phyloP scores from a whole-genome alignment of 1,284 basidiomycete species.

The Sporisorium reilianum region DNA sequence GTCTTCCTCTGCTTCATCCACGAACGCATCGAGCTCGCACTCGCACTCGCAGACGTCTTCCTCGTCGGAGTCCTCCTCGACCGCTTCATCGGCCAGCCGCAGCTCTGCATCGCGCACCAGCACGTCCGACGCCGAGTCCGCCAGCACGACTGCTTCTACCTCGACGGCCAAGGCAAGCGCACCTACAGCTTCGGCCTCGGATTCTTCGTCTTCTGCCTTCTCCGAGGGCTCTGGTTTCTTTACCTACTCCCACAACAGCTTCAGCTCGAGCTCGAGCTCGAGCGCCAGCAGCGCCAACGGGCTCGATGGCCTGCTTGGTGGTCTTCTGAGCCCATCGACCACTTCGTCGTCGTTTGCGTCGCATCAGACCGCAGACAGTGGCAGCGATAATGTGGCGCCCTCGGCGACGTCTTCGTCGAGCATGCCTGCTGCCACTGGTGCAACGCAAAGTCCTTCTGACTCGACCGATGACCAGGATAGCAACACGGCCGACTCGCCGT shows the following conservation, averaged over 20 bases:
- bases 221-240: neutral
- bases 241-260: neutral
- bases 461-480: slow-evolving; percentile 5
- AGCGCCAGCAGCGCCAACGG: neutral
- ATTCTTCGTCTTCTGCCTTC: neutral
- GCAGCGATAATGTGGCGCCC: neutral
- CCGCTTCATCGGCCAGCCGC: neutral
- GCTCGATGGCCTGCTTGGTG: slow-evolving; percentile 3
- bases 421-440: slow-evolving; percentile 2
- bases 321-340: slow-evolving; percentile 2
- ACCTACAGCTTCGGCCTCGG: neutral
- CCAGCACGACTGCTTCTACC: neutral
- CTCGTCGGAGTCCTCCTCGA: neutral
- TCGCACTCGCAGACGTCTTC: slow-evolving; percentile 1
- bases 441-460: neutral
- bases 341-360: slow-evolving; percentile 15
- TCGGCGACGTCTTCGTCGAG: slow-evolving; percentile 15
- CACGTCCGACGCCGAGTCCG: neutral
- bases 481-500: slow-evolving; percentile 6
- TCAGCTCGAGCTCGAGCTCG: neutral
- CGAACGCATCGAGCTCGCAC: neutral
- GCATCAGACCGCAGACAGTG: slow-evolving; percentile 7
- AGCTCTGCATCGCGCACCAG: neutral
- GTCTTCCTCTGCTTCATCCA: neutral
- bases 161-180: neutral